Percentiles rank a stretch among this genome's conserved stretches.
phyloP scores from a whole-genome alignment of 306 rosid species.

The Citrullus colocynthis region DNA sequence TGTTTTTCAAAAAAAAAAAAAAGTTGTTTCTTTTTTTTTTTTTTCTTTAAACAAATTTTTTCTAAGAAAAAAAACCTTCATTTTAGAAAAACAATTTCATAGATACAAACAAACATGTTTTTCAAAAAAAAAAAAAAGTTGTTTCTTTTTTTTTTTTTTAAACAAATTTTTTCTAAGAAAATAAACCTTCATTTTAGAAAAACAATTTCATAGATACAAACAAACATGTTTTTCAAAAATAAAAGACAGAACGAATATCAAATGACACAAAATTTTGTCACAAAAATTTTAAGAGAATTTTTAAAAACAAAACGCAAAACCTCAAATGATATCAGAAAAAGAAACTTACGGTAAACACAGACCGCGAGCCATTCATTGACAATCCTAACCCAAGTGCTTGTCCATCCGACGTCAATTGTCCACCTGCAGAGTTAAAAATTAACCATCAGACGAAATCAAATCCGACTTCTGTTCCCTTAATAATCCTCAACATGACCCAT shows the following conservation, averaged over 20 bases:
- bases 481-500: background rate
- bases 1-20: background rate
- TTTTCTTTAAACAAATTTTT: no score
- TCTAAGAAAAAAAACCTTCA: no score
- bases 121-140: no score
- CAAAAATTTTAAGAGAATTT: background rate
- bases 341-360: conserved; percentile 71
- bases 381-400: conserved; percentile 91
- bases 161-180: no score
- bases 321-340: background rate
- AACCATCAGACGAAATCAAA: background rate
- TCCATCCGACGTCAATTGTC: conserved; percentile 97
- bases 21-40: no score
- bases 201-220: no score
- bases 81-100: no score
- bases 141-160: no score
- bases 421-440: conserved; percentile 37
- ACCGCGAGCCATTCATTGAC: conserved; percentile 96
- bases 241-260: no score
- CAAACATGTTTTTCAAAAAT: background rate
- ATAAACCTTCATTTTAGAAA: no score
- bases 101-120: background rate
- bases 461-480: background rate
- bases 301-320: no score
- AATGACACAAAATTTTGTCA: no score